Percentiles rank a stretch among this genome's conserved stretches.
Conservation (phyloP, 805 yeast species). For the Maudiozyma barnettii region DNA sequence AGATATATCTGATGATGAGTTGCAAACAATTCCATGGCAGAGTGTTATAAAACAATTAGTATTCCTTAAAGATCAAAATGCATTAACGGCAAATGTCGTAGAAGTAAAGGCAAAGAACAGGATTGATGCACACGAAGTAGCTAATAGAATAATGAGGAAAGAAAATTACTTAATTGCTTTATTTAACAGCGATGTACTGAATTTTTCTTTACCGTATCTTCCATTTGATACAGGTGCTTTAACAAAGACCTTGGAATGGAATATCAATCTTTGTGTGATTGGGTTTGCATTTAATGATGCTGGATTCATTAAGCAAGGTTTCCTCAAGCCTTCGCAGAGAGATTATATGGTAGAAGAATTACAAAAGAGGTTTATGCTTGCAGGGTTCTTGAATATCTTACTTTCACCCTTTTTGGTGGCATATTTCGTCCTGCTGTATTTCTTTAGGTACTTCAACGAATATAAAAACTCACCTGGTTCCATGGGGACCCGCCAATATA, state of each 20-base stretch:
- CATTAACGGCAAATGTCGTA: slow-evolving; percentile 38
- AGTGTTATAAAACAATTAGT: slow-evolving; percentile 68
- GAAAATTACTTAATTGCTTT: slow-evolving; percentile 91
- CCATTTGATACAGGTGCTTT: slow-evolving; percentile 36
- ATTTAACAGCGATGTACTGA: slow-evolving; percentile 67
- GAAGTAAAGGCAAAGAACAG: slow-evolving; percentile 64
- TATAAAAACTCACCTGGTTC: slow-evolving; percentile 81
- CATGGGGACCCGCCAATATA: slow-evolving; percentile 75
- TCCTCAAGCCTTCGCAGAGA: slow-evolving; percentile 64
- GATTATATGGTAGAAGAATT: slow-evolving; percentile 59
- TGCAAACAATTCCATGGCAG: slow-evolving; percentile 92
- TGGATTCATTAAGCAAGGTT: slow-evolving; percentile 68
- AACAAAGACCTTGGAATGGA: slow-evolving; percentile 92
- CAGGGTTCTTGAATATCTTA: slow-evolving; percentile 75
- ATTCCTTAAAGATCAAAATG: slow-evolving; percentile 70
- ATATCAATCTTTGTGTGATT: slow-evolving; percentile 74
- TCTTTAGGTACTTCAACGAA: slow-evolving; percentile 87
- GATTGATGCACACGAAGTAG: slow-evolving; percentile 87
- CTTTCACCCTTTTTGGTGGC: slow-evolving; percentile 79
- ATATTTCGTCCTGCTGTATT: slow-evolving; percentile 74
- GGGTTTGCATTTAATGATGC: slow-evolving; percentile 76
- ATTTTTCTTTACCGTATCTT: slow-evolving; percentile 51
- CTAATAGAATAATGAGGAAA: slow-evolving; percentile 89
- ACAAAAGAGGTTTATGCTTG: slow-evolving; percentile 70
- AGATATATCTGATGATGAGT: slow-evolving; percentile 65